A percentile compares a stretch with the other conserved stretches of the same genome.
These are phyloP conservation scores for Martensiomyces pterosporus DNA, from an alignment of 192 early-diverging fungal genomes.

Conservation along the genomic window DNA sequence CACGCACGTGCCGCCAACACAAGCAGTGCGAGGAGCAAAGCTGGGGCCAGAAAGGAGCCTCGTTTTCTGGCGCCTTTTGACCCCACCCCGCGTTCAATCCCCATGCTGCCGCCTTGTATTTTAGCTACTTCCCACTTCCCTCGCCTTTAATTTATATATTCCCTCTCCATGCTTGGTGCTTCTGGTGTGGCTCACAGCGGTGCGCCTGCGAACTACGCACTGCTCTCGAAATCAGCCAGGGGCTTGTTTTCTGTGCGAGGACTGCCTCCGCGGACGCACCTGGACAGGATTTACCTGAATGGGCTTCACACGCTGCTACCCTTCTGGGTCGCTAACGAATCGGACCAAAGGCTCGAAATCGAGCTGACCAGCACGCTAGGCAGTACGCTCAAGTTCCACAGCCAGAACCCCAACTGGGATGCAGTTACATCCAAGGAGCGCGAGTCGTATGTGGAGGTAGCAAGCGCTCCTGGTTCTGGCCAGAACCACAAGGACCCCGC, in stretches of 20 bases:
- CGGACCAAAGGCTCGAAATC: conserved; percentile 7
- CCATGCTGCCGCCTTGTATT: no score
- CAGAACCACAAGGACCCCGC: background rate
- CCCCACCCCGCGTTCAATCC: no score
- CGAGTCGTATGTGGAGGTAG: conserved; percentile 25
- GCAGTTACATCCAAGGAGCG: conserved; percentile 13
- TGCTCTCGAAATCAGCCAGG: conserved; percentile 11
- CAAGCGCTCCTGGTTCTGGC: background rate
- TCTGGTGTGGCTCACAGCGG: no score
- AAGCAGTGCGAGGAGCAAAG: no score
- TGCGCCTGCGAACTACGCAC: conserved; percentile 18
- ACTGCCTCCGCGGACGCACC: conserved; percentile 18
- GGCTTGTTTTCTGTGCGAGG: conserved; percentile 37
- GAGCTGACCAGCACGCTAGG: conserved; percentile 2
- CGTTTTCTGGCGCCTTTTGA: no score
- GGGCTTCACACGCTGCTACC: conserved; percentile 39
- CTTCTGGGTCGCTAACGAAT: conserved; percentile 38
- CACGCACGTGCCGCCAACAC: no score
- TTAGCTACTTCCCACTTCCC: no score
- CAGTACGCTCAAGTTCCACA: conserved; percentile 27
- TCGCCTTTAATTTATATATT: no score
- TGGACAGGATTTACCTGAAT: conserved; percentile 45
- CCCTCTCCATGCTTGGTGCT: no score
- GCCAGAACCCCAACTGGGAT: conserved; percentile 43
- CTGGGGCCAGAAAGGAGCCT: no score